Evolutionary conservation across 441 rosid species (phyloP).

Genomic region (Pelargonium fulgidum): DNA sequence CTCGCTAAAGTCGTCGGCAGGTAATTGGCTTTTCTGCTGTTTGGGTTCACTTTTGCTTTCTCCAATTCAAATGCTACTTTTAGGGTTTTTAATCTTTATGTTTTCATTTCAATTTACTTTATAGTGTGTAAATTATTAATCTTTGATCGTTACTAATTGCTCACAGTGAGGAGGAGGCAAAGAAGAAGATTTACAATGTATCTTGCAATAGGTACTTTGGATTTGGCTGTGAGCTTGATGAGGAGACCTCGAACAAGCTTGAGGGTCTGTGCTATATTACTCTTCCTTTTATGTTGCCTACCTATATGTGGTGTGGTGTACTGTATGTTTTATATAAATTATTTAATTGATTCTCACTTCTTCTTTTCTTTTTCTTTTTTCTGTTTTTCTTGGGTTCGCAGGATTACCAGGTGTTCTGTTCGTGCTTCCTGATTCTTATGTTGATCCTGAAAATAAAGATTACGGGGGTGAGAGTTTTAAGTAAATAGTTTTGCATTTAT

Average conservation of each 20-base stretch:
- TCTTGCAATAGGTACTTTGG: constrained; percentile 93
- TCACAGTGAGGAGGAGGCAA: constrained; percentile 79
- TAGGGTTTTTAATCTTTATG: neutral
- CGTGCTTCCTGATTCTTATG: constrained; percentile 88
- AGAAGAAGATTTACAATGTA: constrained; percentile 77
- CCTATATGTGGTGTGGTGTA: no score
- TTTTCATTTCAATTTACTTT: neutral
- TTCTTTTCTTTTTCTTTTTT: no score
- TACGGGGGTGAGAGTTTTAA: constrained; percentile 61
- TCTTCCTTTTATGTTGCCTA: neutral
- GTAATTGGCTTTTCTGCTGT: constrained; percentile 22
- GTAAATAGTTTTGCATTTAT: neutral
- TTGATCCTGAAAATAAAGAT: constrained; percentile 80
- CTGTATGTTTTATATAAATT: neutral
- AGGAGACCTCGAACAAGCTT: constrained; percentile 87
- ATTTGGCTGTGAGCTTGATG: constrained; percentile 90
- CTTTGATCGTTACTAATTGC: neutral
- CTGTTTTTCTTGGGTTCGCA: constrained; percentile 20
- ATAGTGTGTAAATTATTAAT: neutral
- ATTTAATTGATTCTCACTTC: neutral
- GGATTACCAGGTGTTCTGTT: constrained; percentile 85
- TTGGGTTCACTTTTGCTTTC: neutral
- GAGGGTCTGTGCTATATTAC: constrained; percentile 42
- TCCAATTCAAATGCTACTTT: neutral
- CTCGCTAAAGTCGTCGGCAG: constrained; percentile 75